Conservation (phyloP, 2,329 filamentous ascomycete species). For the Gaeumannomyces tritici region DNA sequence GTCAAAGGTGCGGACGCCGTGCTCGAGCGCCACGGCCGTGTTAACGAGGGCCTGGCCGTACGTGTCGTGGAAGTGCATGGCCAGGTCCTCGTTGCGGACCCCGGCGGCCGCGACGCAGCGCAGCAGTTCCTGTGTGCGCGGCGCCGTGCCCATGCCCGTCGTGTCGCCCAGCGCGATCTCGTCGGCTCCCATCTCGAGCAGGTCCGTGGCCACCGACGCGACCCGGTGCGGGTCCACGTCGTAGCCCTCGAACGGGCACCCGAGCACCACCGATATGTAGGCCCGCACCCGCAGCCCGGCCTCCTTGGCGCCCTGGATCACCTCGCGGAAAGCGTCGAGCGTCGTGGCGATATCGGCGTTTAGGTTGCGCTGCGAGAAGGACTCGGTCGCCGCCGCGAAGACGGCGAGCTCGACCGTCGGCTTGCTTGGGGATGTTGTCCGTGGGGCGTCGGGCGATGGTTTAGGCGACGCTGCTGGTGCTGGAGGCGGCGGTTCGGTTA, state of each 20-base stretch:
- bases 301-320: constrained; percentile 62
- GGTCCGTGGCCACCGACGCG: constrained; percentile 54
- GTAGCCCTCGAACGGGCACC: constrained; percentile 66
- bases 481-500: constrained; percentile 37
- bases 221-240: constrained; percentile 55
- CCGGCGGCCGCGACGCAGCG: constrained; percentile 56
- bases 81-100: constrained; percentile 60
- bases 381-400: constrained; percentile 74
- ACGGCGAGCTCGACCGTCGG: constrained; percentile 25
- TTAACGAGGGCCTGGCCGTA: constrained; percentile 83
- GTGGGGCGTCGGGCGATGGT: constrained; percentile 16
- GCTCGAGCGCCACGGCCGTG: constrained; percentile 64
- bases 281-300: constrained; percentile 61
- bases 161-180: constrained; percentile 88
- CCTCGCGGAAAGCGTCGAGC: constrained; percentile 57
- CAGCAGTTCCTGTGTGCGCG: constrained; percentile 54
- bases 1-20: constrained; percentile 72
- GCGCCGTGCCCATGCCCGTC: constrained; percentile 81
- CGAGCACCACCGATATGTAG: constrained; percentile 72
- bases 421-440: constrained; percentile 16
- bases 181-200: constrained; percentile 81
- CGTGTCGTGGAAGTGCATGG: constrained; percentile 84
- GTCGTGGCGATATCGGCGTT: constrained; percentile 72
- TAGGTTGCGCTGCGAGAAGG: constrained; percentile 71
- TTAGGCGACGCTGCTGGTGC: not conserved